These are phyloP conservation scores for Podospora didyma DNA, from an alignment of 495 filamentous ascomycete species.

Conservation along the genomic window DNA sequence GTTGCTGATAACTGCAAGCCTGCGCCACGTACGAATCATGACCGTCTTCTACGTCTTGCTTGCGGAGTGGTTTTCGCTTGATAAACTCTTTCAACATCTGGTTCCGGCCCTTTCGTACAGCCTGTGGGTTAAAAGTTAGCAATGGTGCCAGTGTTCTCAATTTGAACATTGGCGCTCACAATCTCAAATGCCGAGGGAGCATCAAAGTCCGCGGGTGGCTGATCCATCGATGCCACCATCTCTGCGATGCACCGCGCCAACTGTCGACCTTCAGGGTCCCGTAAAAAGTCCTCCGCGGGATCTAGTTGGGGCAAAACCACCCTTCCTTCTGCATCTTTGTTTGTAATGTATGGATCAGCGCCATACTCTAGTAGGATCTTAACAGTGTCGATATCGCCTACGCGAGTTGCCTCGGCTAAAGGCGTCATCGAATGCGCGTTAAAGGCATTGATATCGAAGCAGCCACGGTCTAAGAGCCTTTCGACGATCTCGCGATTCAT, in stretches of 20 bases:
- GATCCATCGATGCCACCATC: not conserved
- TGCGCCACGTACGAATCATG: not conserved
- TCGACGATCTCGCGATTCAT: not conserved
- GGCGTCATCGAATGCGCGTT: conserved; percentile 2
- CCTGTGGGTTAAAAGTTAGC: not conserved
- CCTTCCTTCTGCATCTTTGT: not conserved
- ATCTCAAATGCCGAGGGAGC: not conserved
- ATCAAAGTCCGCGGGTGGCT: not conserved
- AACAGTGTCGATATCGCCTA: not conserved
- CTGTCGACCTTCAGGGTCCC: not conserved
- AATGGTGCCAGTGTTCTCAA: too few species aligned
- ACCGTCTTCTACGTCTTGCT: not conserved
- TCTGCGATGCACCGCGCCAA: not conserved
- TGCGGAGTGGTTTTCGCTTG: not conserved
- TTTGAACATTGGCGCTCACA: not conserved
- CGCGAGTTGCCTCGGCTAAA: not conserved
- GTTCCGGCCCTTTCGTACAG: not conserved
- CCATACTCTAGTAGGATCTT: conserved; percentile 4
- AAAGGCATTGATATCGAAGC: conserved; percentile 1
- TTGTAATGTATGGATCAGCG: conserved; percentile 1
- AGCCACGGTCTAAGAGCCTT: conserved; percentile 1
- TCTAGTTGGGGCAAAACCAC: not conserved
- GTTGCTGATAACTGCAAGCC: not conserved
- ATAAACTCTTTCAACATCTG: not conserved
- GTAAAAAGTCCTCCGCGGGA: not conserved